Evolutionary conservation across 768 basidiomycete species (phyloP), one percentile per base, ranked within the genome.

Genomic region (Xerocomus brunneocitrinus): DNA sequence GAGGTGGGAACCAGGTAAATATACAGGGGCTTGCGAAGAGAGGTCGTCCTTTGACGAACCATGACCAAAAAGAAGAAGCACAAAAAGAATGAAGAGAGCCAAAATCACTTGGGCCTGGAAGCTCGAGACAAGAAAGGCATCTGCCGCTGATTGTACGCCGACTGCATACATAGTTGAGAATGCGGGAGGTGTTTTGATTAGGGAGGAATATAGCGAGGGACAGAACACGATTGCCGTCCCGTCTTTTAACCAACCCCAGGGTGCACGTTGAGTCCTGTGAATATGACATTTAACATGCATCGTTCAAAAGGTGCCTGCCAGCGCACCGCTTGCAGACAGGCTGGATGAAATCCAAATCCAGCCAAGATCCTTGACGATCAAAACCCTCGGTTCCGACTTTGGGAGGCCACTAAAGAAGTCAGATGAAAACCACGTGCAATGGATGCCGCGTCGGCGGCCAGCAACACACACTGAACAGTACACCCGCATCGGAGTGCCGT

Each of bases 1-100:
- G 51, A 85, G 71, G 53, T 79, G 77, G 39, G 74, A 72, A 40
- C 82, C 80, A 40, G 87, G 86, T 6, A 89, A 73, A 48, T 72
- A 73, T 43, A 72, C 74, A 47, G 87, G 82, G 39, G 76, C 67
- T 42, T 65, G 66, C n/a, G 55, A 38, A 25, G 64, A 52, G 43
- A 63, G 56, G 59, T 84, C 81, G 55, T 79, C 77, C 51, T 78
- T 75, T 58, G 78, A 73, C 36, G 75, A 52, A 47, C 62, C 56
- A 53, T 65, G 55, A 25, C 67, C 71, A 30, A 70, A 54, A 36
- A 72, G 62, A 68, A 75, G 63, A 74, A 80, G 60, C 62, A 76
- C 66, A 60, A 71, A 62, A 56, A 72, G 59, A 61, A 71, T 62
- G 50, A 66, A 32, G 54, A 70, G 50, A 56, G 66, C 67, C 53